Percentiles rank a stretch among this genome's conserved stretches.
phyloP scores from a whole-genome alignment of 2,329 filamentous ascomycete species.

The Botrytis paeoniae region DNA sequence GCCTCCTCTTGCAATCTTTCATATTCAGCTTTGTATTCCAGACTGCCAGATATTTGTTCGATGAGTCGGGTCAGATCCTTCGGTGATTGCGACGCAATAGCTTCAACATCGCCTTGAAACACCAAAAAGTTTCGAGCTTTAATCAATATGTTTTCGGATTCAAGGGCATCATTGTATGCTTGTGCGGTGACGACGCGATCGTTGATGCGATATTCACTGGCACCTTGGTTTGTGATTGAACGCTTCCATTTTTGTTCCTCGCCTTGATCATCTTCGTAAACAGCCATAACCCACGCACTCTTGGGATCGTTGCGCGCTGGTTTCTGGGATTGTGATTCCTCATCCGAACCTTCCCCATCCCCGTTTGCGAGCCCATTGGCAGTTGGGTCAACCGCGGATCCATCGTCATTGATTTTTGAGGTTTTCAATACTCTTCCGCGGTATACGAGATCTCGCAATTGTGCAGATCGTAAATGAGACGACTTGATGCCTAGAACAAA shows the following conservation, averaged over 20 bases:
- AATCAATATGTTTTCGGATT: constrained; percentile 94
- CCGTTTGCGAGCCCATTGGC: constrained; percentile 62
- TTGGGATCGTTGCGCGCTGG: constrained; percentile 80
- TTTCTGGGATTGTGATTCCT: constrained; percentile 58
- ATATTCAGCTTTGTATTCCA: constrained; percentile 93
- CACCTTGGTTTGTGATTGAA: constrained; percentile 81
- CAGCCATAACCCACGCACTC: constrained; percentile 98
- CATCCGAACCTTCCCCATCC: constrained; percentile 53
- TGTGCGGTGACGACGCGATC: constrained; percentile 83
- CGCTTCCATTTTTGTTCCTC: constrained; percentile 96
- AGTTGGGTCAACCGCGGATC: constrained; percentile 54
- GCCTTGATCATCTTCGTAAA: constrained; percentile 95
- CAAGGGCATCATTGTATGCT: constrained; percentile 89
- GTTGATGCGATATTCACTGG: constrained; percentile 96
- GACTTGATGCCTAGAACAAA: constrained; percentile 99
- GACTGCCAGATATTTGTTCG: constrained; percentile 94
- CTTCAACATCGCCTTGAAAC: constrained; percentile 97
- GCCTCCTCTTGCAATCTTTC: constrained; percentile 83
- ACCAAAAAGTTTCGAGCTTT: constrained; percentile 97
- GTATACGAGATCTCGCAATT: constrained; percentile 93
- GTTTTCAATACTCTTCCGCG: constrained; percentile 90
- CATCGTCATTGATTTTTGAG: constrained; percentile 88
- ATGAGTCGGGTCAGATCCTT: constrained; percentile 91
- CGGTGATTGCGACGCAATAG: constrained; percentile 91
- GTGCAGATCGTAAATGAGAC: constrained; percentile 90